Conservation (phyloP, 345 rosid genomes). For the Heritiera fomes region DNA sequence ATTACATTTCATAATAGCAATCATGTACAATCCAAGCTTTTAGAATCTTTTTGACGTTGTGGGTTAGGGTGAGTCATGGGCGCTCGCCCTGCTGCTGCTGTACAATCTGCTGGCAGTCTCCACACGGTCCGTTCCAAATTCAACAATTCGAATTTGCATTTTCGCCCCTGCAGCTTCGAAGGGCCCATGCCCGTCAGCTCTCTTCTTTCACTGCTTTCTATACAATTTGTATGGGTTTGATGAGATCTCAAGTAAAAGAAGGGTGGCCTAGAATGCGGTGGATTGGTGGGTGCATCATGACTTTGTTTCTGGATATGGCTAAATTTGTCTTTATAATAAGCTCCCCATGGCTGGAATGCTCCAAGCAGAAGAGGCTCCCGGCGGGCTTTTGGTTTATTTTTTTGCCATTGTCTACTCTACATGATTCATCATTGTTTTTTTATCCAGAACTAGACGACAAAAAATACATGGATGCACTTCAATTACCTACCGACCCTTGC, state of each 20-base stretch:
- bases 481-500: background rate
- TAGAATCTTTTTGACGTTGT: background rate
- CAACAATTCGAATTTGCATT: background rate
- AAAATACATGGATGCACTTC: background rate
- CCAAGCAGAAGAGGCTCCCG: background rate
- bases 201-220: background rate
- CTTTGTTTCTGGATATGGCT: background rate
- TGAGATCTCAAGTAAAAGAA: slow-evolving; percentile 9
- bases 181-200: background rate
- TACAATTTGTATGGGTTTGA: background rate
- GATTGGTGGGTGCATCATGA: background rate
- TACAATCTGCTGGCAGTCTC: background rate
- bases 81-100: background rate
- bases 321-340: slow-evolving; percentile 15
- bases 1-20: slow-evolving; percentile 31
- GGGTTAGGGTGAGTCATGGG: slow-evolving; percentile 7
- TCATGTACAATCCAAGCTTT: slow-evolving; percentile 9
- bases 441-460: background rate
- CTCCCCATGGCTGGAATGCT: slow-evolving; percentile 16
- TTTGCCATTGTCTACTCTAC: background rate
- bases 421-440: background rate
- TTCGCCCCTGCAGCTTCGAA: background rate
- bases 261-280: background rate
- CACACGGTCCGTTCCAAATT: background rate
- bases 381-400: background rate